Conservation (phyloP, 495 filamentous ascomycete genomes). For the Penicillium alfredii region DNA sequence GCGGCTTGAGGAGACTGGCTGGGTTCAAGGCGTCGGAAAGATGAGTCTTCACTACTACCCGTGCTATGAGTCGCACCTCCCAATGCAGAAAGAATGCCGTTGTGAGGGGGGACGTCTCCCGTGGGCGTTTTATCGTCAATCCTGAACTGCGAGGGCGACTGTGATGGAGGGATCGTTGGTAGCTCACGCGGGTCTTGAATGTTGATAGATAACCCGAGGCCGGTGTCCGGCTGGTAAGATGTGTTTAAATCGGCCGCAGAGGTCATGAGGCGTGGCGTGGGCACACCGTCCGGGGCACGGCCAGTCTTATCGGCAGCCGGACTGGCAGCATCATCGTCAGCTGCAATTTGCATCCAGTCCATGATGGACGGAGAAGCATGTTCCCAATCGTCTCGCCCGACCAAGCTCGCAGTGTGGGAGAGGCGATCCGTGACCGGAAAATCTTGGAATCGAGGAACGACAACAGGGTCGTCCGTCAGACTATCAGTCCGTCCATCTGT, state of each 20-base stretch:
- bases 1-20: conserved; percentile 33
- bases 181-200: conserved; percentile 24
- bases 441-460: conserved; percentile 27
- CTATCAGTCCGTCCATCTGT: conserved; percentile 19
- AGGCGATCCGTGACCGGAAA: conserved; percentile 14
- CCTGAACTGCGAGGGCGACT: conserved; percentile 2
- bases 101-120: neutral
- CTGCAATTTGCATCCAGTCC: conserved; percentile 49
- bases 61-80: conserved; percentile 55
- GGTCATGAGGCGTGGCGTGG: conserved; percentile 24
- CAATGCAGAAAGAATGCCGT: conserved; percentile 27
- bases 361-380: conserved; percentile 51
- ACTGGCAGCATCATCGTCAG: conserved; percentile 29
- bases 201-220: conserved; percentile 36
- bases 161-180: conserved; percentile 28
- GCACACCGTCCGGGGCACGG: conserved; percentile 8
- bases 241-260: conserved; percentile 7
- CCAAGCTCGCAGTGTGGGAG: conserved; percentile 38
- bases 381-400: conserved; percentile 46
- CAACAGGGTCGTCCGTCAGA: conserved; percentile 34
- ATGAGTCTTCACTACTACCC: conserved; percentile 39
- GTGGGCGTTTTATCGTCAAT: neutral
- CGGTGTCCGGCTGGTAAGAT: conserved; percentile 11
- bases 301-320: conserved; percentile 13
- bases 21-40: conserved; percentile 29